Base-by-base conservation (phyloP, 2,329 filamentous ascomycete species). In the Cladophialophora exuberans region DNA sequence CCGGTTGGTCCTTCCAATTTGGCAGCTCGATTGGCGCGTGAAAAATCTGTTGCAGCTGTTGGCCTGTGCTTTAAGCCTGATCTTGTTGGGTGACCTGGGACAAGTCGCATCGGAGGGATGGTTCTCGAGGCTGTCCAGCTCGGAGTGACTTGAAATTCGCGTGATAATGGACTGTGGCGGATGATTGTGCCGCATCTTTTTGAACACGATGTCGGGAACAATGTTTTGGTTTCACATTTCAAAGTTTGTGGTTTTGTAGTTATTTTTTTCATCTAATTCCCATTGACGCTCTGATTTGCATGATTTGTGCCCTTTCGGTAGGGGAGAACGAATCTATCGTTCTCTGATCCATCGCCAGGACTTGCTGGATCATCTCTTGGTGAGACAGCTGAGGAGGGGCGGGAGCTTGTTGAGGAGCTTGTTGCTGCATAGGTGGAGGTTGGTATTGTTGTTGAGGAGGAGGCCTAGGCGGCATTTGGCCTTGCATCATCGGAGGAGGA, bases 251-350 rank as follows among this genome's bases (percentile, higher is more conserved):
- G 1, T 6, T 2, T 10, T 39, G 6, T 15, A 10, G 23, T 6
- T 26, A 30, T 13, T 15, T 22, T 1, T 26, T 43, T 64, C 54
- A 66, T 57, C 63, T 54, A 7, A 65, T 44, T 15, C 61, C 60
- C 64, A 89, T 79, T 52, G 82, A 80, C 61, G 87, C 85, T 51
- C 90, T 81, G 52, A 97, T 76, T 31, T 86, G 79, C 76, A 96
- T 81, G 52, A 97, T 87, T 71, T 97, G 90, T 57, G 83, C 82
- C 50, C 88, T 81, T 66, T 94, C 87, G 17, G 83, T 82, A 31
- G 90, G 87, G 4, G 88, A 85, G 44, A 97, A 76, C 66, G 84
- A 82, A 68, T 93, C 87, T 64, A 97, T 91, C 53, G 89, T 84
- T 55, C 89, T 81, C 66, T 89, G 87, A 2, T 90, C 83, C 76